Conservation (phyloP, 1,284 basidiomycete genomes). For the Sporisorium sorghi region DNA sequence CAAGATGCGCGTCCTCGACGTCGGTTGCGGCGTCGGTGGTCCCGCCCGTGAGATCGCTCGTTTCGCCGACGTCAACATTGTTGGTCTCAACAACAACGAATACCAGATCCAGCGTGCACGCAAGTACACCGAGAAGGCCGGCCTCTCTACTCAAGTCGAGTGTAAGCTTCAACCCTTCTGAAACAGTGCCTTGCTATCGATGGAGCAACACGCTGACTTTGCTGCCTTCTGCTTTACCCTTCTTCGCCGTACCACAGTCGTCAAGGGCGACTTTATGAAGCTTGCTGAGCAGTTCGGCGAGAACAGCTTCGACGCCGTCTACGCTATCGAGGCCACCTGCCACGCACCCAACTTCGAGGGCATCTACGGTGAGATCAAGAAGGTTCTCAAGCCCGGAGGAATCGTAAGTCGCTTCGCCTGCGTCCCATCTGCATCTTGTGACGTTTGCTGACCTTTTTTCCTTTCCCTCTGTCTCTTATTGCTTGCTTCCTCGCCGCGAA, state of each 20-base stretch:
- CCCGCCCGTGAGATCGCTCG: constrained; percentile 94
- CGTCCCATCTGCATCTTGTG: no score
- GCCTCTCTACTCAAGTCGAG: constrained; percentile 80
- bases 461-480: no score
- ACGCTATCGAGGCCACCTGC: constrained; percentile 97
- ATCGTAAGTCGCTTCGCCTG: constrained; percentile 75
- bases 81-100: constrained; percentile 96
- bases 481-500: no score
- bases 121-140: constrained; percentile 84
- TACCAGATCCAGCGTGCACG: constrained; percentile 90
- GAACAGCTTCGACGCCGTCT: constrained; percentile 95
- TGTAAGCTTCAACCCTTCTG: constrained; percentile 68
- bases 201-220: neutral
- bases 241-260: constrained; percentile 22
- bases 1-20: constrained; percentile 95
- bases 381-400: constrained; percentile 96
- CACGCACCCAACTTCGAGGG: constrained; percentile 96
- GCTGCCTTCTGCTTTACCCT: neutral
- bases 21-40: constrained; percentile 97
- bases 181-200: neutral
- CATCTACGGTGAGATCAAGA: constrained; percentile 92
- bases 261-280: constrained; percentile 88
- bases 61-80: constrained; percentile 86
- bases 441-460: neutral
- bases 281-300: constrained; percentile 91